These are phyloP conservation scores for Ganoderma sp. DNA, from an alignment of 1,284 basidiomycete genomes.

Conservation along the genomic window DNA sequence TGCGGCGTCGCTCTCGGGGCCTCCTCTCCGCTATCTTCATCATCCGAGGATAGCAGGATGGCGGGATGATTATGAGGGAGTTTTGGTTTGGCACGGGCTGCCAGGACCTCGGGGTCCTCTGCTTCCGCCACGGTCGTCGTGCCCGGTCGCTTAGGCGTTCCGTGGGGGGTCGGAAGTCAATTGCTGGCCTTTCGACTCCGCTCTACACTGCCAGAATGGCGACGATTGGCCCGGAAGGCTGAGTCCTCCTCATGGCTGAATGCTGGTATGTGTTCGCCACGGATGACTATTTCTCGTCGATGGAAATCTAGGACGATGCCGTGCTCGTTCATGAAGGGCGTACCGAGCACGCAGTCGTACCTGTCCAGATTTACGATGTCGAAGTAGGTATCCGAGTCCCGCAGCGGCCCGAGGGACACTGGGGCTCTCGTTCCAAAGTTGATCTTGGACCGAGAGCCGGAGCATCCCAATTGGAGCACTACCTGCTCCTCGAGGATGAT, in stretches of 20 bases:
- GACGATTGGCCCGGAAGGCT: background rate
- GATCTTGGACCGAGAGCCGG: constrained; percentile 36
- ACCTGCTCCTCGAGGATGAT: constrained; percentile 35
- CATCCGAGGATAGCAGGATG: background rate
- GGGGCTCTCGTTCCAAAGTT: constrained; percentile 8
- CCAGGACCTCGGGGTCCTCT: background rate
- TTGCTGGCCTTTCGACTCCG: too few species aligned
- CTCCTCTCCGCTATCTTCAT: background rate
- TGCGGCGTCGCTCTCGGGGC: too few species aligned
- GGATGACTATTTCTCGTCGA: constrained; percentile 23
- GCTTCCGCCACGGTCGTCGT: background rate
- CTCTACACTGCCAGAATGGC: background rate
- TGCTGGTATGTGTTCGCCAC: constrained; percentile 2
- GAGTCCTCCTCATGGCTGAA: constrained; percentile 14
- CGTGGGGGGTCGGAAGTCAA: background rate
- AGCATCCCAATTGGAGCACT: constrained; percentile 34
- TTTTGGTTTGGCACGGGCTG: background rate
- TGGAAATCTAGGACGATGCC: constrained; percentile 39
- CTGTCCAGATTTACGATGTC: constrained; percentile 42
- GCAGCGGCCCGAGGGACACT: background rate
- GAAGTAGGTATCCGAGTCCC: too few species aligned
- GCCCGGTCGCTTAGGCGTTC: too few species aligned
- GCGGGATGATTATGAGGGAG: too few species aligned
- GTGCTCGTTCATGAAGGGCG: constrained; percentile 37
- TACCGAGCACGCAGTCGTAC: constrained; percentile 42